These are phyloP conservation scores for Acorus calamus DNA, from an alignment of 106 monocot species.

Conservation along the genomic window DNA sequence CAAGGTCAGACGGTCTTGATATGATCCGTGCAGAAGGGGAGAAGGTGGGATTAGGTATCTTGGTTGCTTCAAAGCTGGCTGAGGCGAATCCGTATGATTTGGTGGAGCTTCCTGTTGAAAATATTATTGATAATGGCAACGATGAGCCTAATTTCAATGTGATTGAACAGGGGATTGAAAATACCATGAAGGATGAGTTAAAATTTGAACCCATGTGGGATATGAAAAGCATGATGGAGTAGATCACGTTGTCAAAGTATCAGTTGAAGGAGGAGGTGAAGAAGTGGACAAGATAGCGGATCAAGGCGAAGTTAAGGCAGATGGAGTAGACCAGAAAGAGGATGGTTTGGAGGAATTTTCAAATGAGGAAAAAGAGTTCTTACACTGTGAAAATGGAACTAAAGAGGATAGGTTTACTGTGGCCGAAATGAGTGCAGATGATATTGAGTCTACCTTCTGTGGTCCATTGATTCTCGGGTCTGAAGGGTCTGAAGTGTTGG, in stretches of 20 bases:
- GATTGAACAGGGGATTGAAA: slow-evolving; percentile 53
- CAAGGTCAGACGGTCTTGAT: slow-evolving; percentile 15
- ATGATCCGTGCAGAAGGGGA: slow-evolving; percentile 1
- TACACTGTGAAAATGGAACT: neutral
- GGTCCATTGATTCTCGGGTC: slow-evolving; percentile 26
- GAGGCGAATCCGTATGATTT: slow-evolving; percentile 7
- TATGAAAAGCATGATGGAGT: too few species aligned
- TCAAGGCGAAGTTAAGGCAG: slow-evolving; percentile 4
- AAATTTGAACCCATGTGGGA: too few species aligned
- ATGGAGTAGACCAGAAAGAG: slow-evolving; percentile 2
- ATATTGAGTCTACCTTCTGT: slow-evolving; percentile 20
- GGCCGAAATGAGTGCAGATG: slow-evolving; percentile 12
- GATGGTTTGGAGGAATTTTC: neutral
- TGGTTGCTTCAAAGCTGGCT: slow-evolving; percentile 8
- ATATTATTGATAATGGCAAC: slow-evolving; percentile 2
- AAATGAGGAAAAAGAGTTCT: neutral
- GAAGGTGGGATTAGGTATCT: neutral
- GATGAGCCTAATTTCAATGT: slow-evolving; percentile 37
- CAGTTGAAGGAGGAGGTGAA: neutral
- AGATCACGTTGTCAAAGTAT: too few species aligned
- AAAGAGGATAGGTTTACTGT: neutral
- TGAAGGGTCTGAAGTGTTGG: slow-evolving; percentile 21
- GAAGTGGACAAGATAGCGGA: slow-evolving; percentile 1
- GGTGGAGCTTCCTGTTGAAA: slow-evolving; percentile 10
- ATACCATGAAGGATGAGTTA: slow-evolving; percentile 7